phyloP scores from a whole-genome alignment of 352 stramenopile genomes.

The Phytophthora pini region DNA sequence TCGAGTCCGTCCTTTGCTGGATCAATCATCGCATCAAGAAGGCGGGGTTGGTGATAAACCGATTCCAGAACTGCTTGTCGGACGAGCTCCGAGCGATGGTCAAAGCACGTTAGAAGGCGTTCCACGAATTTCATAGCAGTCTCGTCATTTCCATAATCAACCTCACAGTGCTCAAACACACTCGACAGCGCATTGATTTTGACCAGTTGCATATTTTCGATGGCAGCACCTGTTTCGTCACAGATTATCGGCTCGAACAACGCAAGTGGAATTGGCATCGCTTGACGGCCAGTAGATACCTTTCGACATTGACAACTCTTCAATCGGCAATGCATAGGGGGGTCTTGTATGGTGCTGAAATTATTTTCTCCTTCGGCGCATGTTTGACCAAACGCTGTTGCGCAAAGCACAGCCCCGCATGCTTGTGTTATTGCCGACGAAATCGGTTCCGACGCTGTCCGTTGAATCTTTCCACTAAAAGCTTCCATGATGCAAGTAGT shows the following conservation, averaged over 20 bases:
- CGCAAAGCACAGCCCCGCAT: constrained; percentile 49
- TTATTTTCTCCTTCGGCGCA: constrained; percentile 12
- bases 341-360: constrained; percentile 4
- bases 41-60: constrained; percentile 23
- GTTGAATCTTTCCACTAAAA: constrained; percentile 41
- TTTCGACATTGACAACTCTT: constrained; percentile 38
- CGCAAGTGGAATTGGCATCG: constrained; percentile 34
- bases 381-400: constrained; percentile 30
- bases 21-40: constrained; percentile 49
- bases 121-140: constrained; percentile 41
- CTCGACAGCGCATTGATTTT: constrained; percentile 41
- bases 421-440: constrained; percentile 37
- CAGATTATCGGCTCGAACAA: constrained; percentile 43
- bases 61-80: constrained; percentile 32
- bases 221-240: constrained; percentile 3
- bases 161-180: constrained; percentile 50
- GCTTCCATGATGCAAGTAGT: constrained; percentile 50
- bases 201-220: constrained; percentile 24
- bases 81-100: constrained; percentile 17
- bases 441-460: constrained; percentile 33
- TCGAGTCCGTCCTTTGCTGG: constrained; percentile 20
- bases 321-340: neutral
- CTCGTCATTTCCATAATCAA: constrained; percentile 33
- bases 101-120: constrained; percentile 37
- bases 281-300: constrained; percentile 9